Percentiles rank a stretch among this genome's conserved stretches.
Conservation (phyloP, 2,329 filamentous ascomycete species). For the Colletotrichum cuscutae region DNA sequence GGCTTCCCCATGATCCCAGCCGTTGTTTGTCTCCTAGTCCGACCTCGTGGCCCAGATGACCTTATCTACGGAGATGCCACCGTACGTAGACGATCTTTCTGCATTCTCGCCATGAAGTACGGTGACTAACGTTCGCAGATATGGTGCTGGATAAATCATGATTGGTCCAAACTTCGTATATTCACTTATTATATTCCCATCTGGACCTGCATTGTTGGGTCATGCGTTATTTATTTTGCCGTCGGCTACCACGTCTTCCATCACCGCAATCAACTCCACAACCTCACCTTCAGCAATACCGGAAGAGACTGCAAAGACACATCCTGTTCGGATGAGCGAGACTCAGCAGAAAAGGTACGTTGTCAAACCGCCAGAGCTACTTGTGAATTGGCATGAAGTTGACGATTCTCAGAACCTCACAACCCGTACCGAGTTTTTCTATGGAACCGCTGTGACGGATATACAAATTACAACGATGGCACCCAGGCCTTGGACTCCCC, state of each 20-base stretch:
- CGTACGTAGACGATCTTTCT: conserved; percentile 47
- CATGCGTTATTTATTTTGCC: conserved; percentile 63
- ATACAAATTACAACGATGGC: conserved; percentile 54
- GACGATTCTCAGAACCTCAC: conserved; percentile 37
- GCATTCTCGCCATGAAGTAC: too few relatives aligned
- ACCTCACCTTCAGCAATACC: conserved; percentile 61
- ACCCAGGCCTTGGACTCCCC: conserved; percentile 26
- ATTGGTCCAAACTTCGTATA: conserved; percentile 67
- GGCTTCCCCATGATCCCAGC: conserved; percentile 76
- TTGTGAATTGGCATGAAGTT: background rate
- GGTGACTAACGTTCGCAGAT: conserved; percentile 51
- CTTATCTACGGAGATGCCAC: conserved; percentile 66
- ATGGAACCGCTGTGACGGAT: conserved; percentile 64
- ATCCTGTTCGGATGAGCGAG: conserved; percentile 40
- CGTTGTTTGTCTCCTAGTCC: conserved; percentile 70
- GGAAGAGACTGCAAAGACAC: conserved; percentile 47
- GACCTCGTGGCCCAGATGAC: conserved; percentile 17
- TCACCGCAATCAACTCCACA: conserved; percentile 64
- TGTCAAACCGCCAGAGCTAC: background rate
- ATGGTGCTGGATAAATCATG: conserved; percentile 70
- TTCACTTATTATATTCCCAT: conserved; percentile 71
- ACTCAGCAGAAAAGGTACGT: conserved; percentile 48
- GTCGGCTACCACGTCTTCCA: conserved; percentile 71
- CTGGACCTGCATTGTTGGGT: conserved; percentile 68
- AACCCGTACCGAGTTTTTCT: conserved; percentile 47